Evolutionary conservation across 2,329 filamentous ascomycete genomes (phyloP).

Genomic region (Hypomyces rosellus): DNA sequence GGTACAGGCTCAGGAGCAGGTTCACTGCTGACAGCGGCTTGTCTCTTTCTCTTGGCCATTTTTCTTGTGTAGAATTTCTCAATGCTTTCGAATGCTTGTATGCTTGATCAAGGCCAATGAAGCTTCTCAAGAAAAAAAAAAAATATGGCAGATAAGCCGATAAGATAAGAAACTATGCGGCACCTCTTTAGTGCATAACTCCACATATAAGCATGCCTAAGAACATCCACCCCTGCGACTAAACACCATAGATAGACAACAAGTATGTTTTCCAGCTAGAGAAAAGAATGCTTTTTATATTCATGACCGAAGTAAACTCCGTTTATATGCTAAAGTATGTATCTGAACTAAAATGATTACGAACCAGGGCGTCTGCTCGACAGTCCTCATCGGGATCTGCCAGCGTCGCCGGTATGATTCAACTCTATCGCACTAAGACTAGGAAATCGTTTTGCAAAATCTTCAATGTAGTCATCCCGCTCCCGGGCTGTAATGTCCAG

Average conservation of each 20-base stretch:
- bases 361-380: too few species aligned
- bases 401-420: conserved; percentile 53
- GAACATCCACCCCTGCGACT: neutral
- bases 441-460: conserved; percentile 82
- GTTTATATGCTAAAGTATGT: conserved; percentile 10
- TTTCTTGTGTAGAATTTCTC: conserved; percentile 12
- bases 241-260: neutral
- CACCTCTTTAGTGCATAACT: conserved; percentile 18
- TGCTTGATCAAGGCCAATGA: neutral
- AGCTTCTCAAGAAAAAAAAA: conserved; percentile 19
- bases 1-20: conserved; percentile 17
- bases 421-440: conserved; percentile 80
- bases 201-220: conserved; percentile 8
- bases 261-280: neutral
- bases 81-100: neutral
- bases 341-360: neutral
- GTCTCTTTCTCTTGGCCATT: conserved; percentile 48
- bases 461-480: conserved; percentile 57
- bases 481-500: conserved; percentile 52
- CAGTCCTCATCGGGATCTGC: conserved; percentile 20
- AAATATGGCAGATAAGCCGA: conserved; percentile 20
- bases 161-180: conserved; percentile 26
- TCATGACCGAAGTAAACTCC: conserved; percentile 6
- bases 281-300: conserved; percentile 6
- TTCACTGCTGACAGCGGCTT: conserved; percentile 24